Base-by-base conservation (phyloP, 495 filamentous ascomycete species). In the Parathielavia appendiculata region DNA sequence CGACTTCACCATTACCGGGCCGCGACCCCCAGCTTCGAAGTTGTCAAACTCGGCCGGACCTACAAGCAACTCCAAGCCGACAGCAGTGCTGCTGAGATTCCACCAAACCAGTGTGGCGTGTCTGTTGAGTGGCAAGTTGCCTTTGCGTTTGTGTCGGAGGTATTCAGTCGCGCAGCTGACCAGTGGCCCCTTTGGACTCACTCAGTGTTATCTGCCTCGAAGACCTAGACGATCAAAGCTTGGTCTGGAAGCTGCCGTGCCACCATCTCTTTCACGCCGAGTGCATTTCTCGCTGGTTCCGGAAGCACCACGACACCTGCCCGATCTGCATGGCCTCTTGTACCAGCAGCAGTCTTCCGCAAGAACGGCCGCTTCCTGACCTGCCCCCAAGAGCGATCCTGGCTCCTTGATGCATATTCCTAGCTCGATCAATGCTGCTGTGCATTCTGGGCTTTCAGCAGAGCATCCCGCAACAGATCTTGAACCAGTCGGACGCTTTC, bases 401-500 rank as follows among this genome's bases (percentile, higher is more conserved):
- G 26, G 26, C 6, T 30, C 26, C 26, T 30, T 30, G 26, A 30
- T 30, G 3, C 26, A 6, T 6, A 30, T 30, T 30, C 26, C 26
- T 6, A 30, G 26, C 26, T 3, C 26, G 2, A 30, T 30, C 3
- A 3, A 2, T 30, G 26, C 26, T 30, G 26, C 26, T 6, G 3
- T 6, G 26, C 3, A 30, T 30, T n/a, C 11, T 48, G 12, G 0
- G 26, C 35, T 44, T 26, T 22, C 8, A 40, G 11, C 20, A 56
- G 8, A 1, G 45, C 35, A 7, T 20, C 35, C 10, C 45, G 43
- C 44, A 56, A 49, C 20, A 2, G 36, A 22, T 4, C 4, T 35
- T 63, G 43, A n/a, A 52, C 35, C 32, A 38, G 49, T 32, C 35
- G 35, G n/a, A 66, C n/a, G 20, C 22, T 57, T 19, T 79, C 74